Conservation (phyloP, 2,329 filamentous ascomycete species). For the Biscogniauxia sp. region DNA sequence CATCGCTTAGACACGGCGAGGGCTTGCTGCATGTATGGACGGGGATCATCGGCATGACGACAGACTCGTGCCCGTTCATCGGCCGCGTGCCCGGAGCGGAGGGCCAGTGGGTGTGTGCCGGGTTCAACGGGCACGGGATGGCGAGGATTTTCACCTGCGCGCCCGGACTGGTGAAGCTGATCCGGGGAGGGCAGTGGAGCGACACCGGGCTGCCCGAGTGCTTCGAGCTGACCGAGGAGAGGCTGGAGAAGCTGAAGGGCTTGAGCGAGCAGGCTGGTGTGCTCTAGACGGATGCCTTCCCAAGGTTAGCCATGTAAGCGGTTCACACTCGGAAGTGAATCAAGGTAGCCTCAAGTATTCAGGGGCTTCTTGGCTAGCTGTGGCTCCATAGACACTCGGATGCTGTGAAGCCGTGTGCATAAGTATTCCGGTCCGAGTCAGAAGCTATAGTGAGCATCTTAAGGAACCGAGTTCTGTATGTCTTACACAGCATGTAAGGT, state of each 20-base stretch:
- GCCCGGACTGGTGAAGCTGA: constrained; percentile 41
- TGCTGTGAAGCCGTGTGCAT: too few relatives aligned
- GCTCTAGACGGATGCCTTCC: background rate
- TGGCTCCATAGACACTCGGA: too few relatives aligned
- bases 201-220: constrained; percentile 35
- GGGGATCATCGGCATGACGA: constrained; percentile 46
- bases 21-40: constrained; percentile 46
- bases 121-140: constrained; percentile 50
- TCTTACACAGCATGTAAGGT: too few relatives aligned
- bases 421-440: too few relatives aligned
- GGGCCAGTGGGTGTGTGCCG: constrained; percentile 48
- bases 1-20: constrained; percentile 35
- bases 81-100: constrained; percentile 38
- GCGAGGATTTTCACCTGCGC: constrained; percentile 46
- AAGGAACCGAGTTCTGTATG: too few relatives aligned
- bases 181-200: constrained; percentile 37
- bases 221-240: constrained; percentile 33
- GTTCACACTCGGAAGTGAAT: too few relatives aligned
- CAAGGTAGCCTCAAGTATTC: too few relatives aligned
- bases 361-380: too few relatives aligned
- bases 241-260: constrained; percentile 20
- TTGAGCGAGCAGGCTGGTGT: background rate
- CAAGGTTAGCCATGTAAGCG: too few relatives aligned
- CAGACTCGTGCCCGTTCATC: constrained; percentile 46
- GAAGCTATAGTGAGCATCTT: too few relatives aligned